phyloP scores from a whole-genome alignment of 768 basidiomycete genomes.

The Calocera cornea region DNA sequence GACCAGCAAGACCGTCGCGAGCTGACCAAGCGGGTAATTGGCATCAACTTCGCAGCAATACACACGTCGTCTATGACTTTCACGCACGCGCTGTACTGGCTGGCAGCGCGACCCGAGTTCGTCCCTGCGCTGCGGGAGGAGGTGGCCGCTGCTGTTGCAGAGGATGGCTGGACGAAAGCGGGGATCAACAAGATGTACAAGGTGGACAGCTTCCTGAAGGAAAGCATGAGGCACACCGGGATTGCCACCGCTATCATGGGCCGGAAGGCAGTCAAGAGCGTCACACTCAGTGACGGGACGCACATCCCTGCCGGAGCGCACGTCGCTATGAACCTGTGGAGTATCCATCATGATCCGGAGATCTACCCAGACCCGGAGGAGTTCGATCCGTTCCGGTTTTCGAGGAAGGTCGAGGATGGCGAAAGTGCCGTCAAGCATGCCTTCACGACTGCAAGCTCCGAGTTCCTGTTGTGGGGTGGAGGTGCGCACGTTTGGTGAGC shows the following conservation, averaged over 20 bases:
- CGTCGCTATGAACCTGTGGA: background rate
- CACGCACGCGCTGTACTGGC: slow-evolving; percentile 25
- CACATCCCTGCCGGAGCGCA: background rate
- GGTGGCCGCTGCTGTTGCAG: slow-evolving; percentile 18
- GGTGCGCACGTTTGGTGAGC: background rate
- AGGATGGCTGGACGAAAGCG: slow-evolving; percentile 31
- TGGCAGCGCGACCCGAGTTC: slow-evolving; percentile 28
- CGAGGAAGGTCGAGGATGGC: background rate
- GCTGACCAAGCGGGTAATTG: background rate
- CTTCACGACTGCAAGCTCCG: background rate
- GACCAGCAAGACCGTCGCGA: background rate
- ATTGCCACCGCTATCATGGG: slow-evolving; percentile 11
- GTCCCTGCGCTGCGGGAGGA: slow-evolving; percentile 24
- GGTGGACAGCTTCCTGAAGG: slow-evolving; percentile 42
- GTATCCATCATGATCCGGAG: background rate
- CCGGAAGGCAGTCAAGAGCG: background rate
- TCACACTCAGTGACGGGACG: background rate
- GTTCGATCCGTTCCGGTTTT: background rate
- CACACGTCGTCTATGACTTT: slow-evolving; percentile 13
- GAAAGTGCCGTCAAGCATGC: background rate
- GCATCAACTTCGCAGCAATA: slow-evolving; percentile 2
- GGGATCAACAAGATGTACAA: slow-evolving; percentile 31
- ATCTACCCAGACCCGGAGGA: background rate
- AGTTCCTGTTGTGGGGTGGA: background rate
- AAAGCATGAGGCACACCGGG: slow-evolving; percentile 29